A percentile compares a stretch with the other conserved stretches of the same genome.
Conservation (phyloP, 345 rosid genomes). For the Eucalyptus rudis region DNA sequence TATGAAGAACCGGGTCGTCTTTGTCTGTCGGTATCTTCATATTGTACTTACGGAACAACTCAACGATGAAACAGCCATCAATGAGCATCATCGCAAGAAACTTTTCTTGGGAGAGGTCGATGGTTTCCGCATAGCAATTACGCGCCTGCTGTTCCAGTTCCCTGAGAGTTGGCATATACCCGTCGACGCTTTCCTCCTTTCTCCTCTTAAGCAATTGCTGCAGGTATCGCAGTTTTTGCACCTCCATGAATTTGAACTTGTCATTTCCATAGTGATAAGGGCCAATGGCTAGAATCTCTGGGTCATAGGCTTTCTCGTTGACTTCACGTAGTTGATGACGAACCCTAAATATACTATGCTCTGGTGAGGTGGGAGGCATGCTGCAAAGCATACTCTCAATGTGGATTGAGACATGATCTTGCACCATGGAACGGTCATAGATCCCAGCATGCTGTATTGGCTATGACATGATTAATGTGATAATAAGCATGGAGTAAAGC, state of each 20-base stretch:
- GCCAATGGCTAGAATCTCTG: neutral
- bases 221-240: neutral
- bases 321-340: neutral
- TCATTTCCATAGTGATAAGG: neutral
- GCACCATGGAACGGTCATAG: neutral
- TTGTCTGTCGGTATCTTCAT: accelerated
- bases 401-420: neutral
- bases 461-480: neutral
- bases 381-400: accelerated
- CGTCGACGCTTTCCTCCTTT: neutral
- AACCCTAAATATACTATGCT: neutral
- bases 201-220: neutral
- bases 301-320: neutral
- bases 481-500: neutral
- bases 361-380: neutral
- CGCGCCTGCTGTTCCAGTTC: neutral
- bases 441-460: too few relatives aligned
- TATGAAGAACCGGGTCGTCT: too few relatives aligned
- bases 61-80: neutral
- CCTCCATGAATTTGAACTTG: neutral
- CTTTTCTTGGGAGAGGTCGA: neutral
- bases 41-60: neutral
- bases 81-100: neutral
- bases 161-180: neutral
- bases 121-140: neutral